Percentiles rank a stretch among this genome's conserved stretches.
Evolutionary conservation across 305 asterid genomes (phyloP).

Genomic region (Solanum hybrid): DNA sequence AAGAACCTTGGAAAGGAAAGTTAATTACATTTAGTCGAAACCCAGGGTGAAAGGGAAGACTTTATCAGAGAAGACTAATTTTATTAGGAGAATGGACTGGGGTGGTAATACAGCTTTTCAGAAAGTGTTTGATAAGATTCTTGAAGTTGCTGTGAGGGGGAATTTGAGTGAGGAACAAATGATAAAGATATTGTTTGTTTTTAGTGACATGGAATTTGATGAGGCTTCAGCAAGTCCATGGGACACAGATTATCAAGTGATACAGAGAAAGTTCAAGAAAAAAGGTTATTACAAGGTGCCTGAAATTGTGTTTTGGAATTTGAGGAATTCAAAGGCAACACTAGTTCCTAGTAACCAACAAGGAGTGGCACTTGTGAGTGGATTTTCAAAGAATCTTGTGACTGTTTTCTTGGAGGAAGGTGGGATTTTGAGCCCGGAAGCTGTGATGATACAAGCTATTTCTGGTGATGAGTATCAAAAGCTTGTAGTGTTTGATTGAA

Average conservation of each 20-base stretch:
- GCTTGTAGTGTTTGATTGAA: slow-evolving; percentile 15
- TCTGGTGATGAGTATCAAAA: slow-evolving; percentile 17
- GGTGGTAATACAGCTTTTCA: slow-evolving; percentile 17
- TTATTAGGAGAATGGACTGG: slow-evolving; percentile 13
- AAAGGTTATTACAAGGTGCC: slow-evolving; percentile 18
- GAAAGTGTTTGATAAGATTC: slow-evolving; percentile 20
- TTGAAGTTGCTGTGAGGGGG: slow-evolving; percentile 18
- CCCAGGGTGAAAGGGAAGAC: slow-evolving; percentile 11
- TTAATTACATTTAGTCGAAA: slow-evolving; percentile 18
- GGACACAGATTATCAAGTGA: slow-evolving; percentile 24
- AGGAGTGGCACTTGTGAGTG: slow-evolving; percentile 24
- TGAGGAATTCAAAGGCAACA: slow-evolving; percentile 19
- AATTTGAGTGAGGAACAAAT: slow-evolving; percentile 12
- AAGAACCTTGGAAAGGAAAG: slow-evolving; percentile 26
- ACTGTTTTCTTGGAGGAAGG: slow-evolving; percentile 11
- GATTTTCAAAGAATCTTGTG: slow-evolving; percentile 19
- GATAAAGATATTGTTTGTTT: slow-evolving; percentile 19
- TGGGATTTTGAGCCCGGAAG: slow-evolving; percentile 1
- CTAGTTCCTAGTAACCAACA: slow-evolving; percentile 14
- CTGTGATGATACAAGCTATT: slow-evolving; percentile 17
- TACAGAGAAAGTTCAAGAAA: slow-evolving; percentile 7
- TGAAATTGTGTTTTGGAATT: slow-evolving; percentile 22
- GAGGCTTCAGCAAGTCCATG: slow-evolving; percentile 4
- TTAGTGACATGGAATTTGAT: slow-evolving; percentile 29
- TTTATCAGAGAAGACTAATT: slow-evolving; percentile 3